Evolutionary conservation across 768 basidiomycete genomes (phyloP).

Genomic region (Podaxis mareebaensis): DNA sequence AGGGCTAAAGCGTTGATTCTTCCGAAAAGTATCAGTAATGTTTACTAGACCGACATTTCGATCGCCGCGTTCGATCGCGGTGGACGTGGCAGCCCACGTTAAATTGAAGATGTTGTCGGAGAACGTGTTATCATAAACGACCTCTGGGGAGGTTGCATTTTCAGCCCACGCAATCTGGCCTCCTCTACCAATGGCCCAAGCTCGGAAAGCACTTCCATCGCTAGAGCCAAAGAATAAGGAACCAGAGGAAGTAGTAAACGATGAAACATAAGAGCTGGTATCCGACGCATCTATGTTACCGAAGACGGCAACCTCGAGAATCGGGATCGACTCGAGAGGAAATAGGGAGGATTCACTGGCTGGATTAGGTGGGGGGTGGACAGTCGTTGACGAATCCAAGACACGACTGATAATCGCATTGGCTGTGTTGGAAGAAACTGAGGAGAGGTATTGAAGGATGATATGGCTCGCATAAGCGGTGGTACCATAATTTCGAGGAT

Average conservation of each 20-base stretch:
- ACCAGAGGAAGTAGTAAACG: constrained; percentile 50
- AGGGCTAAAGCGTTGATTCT: constrained; percentile 31
- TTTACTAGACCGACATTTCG: constrained; percentile 38
- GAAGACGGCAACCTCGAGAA: constrained; percentile 65
- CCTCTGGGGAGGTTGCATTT: constrained; percentile 45
- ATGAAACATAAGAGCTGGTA: constrained; percentile 45
- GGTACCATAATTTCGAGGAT: constrained; percentile 60
- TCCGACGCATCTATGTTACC: constrained; percentile 53
- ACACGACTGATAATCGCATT: constrained; percentile 51
- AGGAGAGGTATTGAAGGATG: constrained; percentile 53
- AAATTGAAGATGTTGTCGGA: constrained; percentile 43
- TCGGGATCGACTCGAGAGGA: constrained; percentile 46
- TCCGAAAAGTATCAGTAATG: constrained; percentile 44
- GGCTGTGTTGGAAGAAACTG: constrained; percentile 48
- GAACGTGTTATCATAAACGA: constrained; percentile 52
- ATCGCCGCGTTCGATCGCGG: constrained; percentile 33
- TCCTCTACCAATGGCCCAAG: constrained; percentile 51
- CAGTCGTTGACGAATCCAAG: constrained; percentile 30
- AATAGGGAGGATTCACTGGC: constrained; percentile 34
- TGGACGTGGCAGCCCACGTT: constrained; percentile 49
- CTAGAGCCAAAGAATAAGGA: constrained; percentile 62
- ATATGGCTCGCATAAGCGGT: constrained; percentile 55
- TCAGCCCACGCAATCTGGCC: constrained; percentile 53
- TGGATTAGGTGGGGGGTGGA: constrained; percentile 41
- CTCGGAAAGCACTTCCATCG: constrained; percentile 45